Evolutionary conservation across 2,329 filamentous ascomycete genomes (phyloP).

Genomic region (Arthrobotrys musiformis): DNA sequence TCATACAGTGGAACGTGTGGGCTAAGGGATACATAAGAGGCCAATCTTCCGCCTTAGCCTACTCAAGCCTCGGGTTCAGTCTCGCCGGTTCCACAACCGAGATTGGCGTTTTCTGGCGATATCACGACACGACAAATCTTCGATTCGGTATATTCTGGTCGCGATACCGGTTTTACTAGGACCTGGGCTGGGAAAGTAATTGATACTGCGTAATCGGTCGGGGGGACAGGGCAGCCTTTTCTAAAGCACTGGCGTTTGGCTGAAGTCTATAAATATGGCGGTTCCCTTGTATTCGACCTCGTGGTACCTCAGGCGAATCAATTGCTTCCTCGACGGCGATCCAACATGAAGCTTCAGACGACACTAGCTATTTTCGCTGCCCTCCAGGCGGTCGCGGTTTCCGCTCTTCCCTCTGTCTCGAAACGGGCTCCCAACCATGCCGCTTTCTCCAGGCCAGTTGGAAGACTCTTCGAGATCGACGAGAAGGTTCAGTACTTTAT

Average conservation of each 20-base stretch:
- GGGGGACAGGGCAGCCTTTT: not conserved
- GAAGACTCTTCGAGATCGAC: slow-evolving; percentile 50
- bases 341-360: slow-evolving; percentile 46
- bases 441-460: slow-evolving; percentile 16
- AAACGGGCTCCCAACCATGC: slow-evolving; percentile 51
- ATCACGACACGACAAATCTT: not conserved
- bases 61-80: slow-evolving; percentile 48
- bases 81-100: slow-evolving; percentile 32
- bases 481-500: slow-evolving; percentile 55
- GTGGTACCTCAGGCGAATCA: slow-evolving; percentile 8
- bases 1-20: slow-evolving; percentile 5
- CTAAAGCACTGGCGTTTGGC: not conserved
- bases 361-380: slow-evolving; percentile 34
- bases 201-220: not conserved
- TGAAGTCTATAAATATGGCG: slow-evolving; percentile 31
- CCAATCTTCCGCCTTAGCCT: slow-evolving; percentile 33
- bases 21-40: slow-evolving; percentile 22
- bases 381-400: slow-evolving; percentile 36
- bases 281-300: not conserved
- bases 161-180: not conserved
- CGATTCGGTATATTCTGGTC: not conserved
- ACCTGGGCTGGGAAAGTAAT: too few relatives aligned
- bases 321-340: not conserved
- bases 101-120: slow-evolving; percentile 33
- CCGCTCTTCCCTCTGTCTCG: slow-evolving; percentile 37